Percentiles rank a stretch among this genome's conserved stretches.
These are phyloP conservation scores for Atalantia buxifolia DNA, from an alignment of 345 rosid species.

Conservation along the genomic window DNA sequence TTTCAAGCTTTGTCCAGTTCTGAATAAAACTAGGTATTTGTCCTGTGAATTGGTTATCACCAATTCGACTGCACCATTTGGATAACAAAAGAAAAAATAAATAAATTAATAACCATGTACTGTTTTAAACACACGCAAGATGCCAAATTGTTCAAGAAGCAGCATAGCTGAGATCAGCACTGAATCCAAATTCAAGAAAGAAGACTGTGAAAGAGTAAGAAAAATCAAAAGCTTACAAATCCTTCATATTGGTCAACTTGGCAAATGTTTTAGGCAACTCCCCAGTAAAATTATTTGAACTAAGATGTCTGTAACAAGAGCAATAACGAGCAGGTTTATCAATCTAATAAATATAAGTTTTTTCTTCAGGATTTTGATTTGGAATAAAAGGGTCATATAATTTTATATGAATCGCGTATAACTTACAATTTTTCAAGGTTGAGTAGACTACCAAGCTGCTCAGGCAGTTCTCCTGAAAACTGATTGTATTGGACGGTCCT, in stretches of 20 bases:
- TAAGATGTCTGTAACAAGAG: slow-evolving; percentile 27
- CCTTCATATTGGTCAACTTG: slow-evolving; percentile 39
- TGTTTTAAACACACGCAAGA: no score
- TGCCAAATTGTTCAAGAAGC: no score
- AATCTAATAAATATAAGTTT: not conserved
- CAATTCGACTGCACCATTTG: slow-evolving; percentile 34
- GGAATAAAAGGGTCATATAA: not conserved
- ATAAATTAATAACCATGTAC: no score
- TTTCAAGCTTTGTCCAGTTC: slow-evolving; percentile 48
- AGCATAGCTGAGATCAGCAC: no score
- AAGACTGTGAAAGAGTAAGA: not conserved
- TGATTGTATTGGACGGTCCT: slow-evolving; percentile 26
- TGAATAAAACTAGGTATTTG: slow-evolving; percentile 51
- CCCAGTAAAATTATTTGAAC: slow-evolving; percentile 52
- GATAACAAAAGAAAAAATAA: no score
- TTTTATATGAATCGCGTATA: not conserved
- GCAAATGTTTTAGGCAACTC: slow-evolving; percentile 47
- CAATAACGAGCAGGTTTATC: not conserved
- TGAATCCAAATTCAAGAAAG: no score
- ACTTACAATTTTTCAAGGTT: slow-evolving; percentile 16
- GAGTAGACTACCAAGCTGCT: slow-evolving; percentile 30
- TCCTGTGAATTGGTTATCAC: slow-evolving; percentile 52
- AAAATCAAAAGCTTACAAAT: slow-evolving; percentile 37
- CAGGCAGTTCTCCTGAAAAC: slow-evolving; percentile 34
- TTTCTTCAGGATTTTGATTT: not conserved